A percentile compares a stretch with the other conserved stretches of the same genome.
Evolutionary conservation across 306 rosid species (phyloP).

Genomic region (Prunus dulcis): DNA sequence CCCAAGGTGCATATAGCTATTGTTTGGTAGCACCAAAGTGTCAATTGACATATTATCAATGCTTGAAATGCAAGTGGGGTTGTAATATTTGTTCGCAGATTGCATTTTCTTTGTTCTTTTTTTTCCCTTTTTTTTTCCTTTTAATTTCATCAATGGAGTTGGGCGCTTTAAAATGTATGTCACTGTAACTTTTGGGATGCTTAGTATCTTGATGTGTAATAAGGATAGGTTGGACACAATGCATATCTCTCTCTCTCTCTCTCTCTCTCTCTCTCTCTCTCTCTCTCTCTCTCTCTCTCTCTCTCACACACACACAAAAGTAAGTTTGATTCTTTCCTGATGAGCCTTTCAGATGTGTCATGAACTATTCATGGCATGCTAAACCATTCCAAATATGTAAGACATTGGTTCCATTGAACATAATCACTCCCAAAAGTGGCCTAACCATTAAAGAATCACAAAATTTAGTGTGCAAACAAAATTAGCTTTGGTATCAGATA

Average conservation of each 20-base stretch:
- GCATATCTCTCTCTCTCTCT: neutral
- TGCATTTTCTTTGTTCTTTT: conserved; percentile 30
- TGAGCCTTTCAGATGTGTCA: neutral
- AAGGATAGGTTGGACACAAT: conserved; percentile 13
- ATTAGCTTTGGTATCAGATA: neutral
- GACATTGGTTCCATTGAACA: neutral
- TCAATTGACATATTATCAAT: conserved; percentile 31
- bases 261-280: neutral
- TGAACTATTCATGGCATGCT: neutral
- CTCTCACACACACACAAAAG: neutral
- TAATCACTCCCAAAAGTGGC: neutral
- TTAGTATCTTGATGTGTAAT: conserved; percentile 20
- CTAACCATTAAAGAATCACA: neutral
- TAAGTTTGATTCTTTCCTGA: neutral
- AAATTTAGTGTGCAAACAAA: neutral
- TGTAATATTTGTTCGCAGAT: conserved; percentile 42
- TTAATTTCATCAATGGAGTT: conserved; percentile 29
- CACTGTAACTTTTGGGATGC: conserved; percentile 32
- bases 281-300: neutral
- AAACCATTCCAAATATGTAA: neutral
- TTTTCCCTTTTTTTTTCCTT: neutral
- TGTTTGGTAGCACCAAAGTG: conserved; percentile 17
- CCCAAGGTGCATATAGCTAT: conserved; percentile 62
- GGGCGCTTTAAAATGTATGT: conserved; percentile 31
- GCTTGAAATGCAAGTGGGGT: conserved; percentile 38